These are phyloP conservation scores for Hypoxylon sp. DNA, from an alignment of 2,329 filamentous ascomycete genomes.

Conservation along the genomic window DNA sequence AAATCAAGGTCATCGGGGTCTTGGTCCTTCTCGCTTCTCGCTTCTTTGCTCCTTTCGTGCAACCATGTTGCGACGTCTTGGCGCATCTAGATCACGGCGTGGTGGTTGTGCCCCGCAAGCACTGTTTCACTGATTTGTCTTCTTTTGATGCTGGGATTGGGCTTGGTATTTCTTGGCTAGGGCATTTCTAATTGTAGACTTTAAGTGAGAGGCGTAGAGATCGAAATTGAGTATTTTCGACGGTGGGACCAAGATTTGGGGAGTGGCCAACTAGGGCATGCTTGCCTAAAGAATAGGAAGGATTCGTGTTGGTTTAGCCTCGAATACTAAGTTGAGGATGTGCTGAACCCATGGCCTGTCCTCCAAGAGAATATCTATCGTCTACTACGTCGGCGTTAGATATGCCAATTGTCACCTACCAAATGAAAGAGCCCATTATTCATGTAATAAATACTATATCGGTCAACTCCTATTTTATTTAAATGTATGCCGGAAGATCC, in stretches of 20 bases:
- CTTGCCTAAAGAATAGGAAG: not conserved
- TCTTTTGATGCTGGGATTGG: not conserved
- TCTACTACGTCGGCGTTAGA: not conserved
- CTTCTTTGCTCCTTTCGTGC: not conserved
- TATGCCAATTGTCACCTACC: too few species aligned
- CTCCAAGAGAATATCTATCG: not conserved
- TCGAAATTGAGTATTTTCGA: not conserved
- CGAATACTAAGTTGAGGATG: not conserved
- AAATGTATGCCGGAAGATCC: not conserved
- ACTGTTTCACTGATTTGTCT: too few species aligned
- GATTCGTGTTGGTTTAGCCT: not conserved
- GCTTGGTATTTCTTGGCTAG: not conserved
- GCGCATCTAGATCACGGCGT: not conserved
- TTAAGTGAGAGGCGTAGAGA: not conserved
- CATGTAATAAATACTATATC: too few species aligned
- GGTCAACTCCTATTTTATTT: not conserved
- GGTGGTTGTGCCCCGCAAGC: not conserved
- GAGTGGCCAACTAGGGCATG: not conserved
- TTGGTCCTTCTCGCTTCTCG: not conserved
- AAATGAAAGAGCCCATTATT: too few species aligned
- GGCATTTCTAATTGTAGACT: not conserved
- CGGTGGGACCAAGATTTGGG: not conserved
- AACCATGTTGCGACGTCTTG: slow-evolving; percentile 9
- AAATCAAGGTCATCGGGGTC: not conserved
- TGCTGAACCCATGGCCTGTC: not conserved